Percentiles rank a stretch among this genome's conserved stretches.
phyloP scores from a whole-genome alignment of 441 rosid species.

The Croton laevigatus region DNA sequence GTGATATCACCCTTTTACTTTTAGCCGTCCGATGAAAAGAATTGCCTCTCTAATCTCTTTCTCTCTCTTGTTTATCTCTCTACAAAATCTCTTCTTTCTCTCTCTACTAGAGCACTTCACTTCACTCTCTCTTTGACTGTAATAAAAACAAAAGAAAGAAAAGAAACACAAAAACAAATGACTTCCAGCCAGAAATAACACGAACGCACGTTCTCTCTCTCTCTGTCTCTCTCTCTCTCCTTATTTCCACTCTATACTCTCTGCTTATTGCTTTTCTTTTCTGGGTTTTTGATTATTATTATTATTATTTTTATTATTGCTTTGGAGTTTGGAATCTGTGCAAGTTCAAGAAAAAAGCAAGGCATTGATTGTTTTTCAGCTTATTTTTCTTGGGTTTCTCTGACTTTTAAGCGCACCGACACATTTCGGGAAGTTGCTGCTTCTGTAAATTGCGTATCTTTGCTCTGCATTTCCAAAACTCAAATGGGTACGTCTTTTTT shows the following conservation, averaged over 20 bases:
- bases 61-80: conserved; percentile 5
- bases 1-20: conserved; percentile 10
- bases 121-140: conserved; percentile 14
- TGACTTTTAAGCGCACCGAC: conserved; percentile 29
- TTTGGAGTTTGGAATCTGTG: conserved; percentile 17
- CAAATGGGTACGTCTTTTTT: conserved; percentile 26
- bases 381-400: conserved; percentile 4
- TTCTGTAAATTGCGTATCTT: conserved; percentile 17
- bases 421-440: conserved; percentile 10
- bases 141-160: too few relatives aligned
- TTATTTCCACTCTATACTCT: not conserved
- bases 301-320: not conserved
- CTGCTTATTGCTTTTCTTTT: not conserved
- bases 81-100: too few relatives aligned
- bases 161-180: conserved; percentile 1
- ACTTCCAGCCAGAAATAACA: conserved; percentile 15
- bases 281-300: too few relatives aligned
- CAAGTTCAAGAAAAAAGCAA: conserved; percentile 11
- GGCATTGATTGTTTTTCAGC: conserved; percentile 6
- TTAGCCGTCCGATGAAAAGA: conserved; percentile 40
- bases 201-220: not conserved
- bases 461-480: conserved; percentile 26
- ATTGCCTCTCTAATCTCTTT: conserved; percentile 9
- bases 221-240: not conserved
- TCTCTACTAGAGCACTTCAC: not conserved